Evolutionary conservation across 768 basidiomycete species (phyloP).

Genomic region (Paxillus involutus): DNA sequence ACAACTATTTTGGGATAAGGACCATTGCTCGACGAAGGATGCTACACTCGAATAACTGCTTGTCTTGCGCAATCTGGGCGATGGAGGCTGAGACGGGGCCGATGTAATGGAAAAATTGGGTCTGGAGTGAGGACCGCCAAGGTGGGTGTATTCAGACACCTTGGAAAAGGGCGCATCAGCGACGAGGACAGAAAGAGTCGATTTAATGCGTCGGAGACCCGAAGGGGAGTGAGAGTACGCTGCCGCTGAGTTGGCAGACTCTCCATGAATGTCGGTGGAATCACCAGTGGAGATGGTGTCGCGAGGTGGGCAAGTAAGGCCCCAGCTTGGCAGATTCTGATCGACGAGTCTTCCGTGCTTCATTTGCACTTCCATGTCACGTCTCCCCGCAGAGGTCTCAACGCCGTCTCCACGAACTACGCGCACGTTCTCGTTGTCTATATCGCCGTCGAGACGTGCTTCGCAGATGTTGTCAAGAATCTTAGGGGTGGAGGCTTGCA

Average conservation of each 20-base stretch:
- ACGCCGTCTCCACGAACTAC: constrained; percentile 77
- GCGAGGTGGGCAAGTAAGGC: constrained; percentile 16
- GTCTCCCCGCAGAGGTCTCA: constrained; percentile 44
- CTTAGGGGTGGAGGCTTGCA: constrained; percentile 50
- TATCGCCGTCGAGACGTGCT: constrained; percentile 64
- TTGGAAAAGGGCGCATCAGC: constrained; percentile 15
- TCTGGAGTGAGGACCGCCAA: constrained; percentile 6
- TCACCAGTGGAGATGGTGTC: constrained; percentile 3
- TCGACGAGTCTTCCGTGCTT: constrained; percentile 24
- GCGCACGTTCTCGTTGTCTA: constrained; percentile 61
- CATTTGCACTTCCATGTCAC: constrained; percentile 41
- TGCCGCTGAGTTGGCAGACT: constrained; percentile 5
- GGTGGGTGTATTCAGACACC: constrained; percentile 6
- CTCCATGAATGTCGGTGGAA: constrained; percentile 1
- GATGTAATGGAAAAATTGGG: constrained; percentile 35
- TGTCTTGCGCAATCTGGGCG: constrained; percentile 47
- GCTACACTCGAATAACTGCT: constrained; percentile 58
- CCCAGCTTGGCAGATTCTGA: constrained; percentile 56
- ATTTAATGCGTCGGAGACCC: constrained; percentile 29
- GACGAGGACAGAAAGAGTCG: constrained; percentile 28
- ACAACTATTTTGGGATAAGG: constrained; percentile 59
- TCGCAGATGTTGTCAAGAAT: constrained; percentile 55
- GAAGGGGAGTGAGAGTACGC: constrained; percentile 13
- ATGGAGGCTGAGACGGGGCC: constrained; percentile 38
- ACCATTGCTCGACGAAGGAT: constrained; percentile 61